Base-by-base conservation (phyloP, 2,329 filamentous ascomycete genomes). In the Beauveria rudraprayagi region DNA sequence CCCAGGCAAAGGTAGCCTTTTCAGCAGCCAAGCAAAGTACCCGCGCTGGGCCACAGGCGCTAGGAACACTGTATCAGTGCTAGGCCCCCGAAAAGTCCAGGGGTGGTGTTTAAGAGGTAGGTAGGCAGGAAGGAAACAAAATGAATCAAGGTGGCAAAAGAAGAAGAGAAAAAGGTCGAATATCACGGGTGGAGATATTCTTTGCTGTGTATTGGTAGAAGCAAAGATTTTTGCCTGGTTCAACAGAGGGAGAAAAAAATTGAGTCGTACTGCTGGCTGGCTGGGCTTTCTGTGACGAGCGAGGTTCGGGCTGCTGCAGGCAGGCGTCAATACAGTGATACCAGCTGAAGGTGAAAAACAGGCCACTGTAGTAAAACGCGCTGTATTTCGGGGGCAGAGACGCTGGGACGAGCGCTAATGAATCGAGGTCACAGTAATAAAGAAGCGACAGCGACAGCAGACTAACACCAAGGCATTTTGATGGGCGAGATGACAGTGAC, bases 401-500 rank as follows among this genome's bases (percentile, higher is more conserved):
- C 44, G 44, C 44, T 47, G 44, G 5, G 28, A 30, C 52, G 19
- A 5, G 52, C 40, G 24, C 52, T 55, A 26, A 8, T 16, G 24
- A 14, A n/a, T n/a, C 24, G 22, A 47, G 11, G 34, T 47, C 22
- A 14, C 44, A 47, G 44, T 37, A 6, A 37, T 5, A 37, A 22
- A 22, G 22, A 22, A 22, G 34, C 34, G 11, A 37, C 11, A 37
- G 11, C 4, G 34, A 37, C 34, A 6, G 14, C 11, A 37, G 44
- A 47, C 44, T 47, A 47, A 47, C 44, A 47, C 44, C 22, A 37
- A 24, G 9, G 19, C 44, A 26, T 22, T 47, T 47, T 14, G 43
- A 47, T 19, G 26, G 54, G 37, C 19, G 43, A 56, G 54, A 56
- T 47, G 54, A 57, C 28, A 43, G 51, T n/a, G 54, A 56, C 54